Evolutionary conservation across 805 yeast species (phyloP).

Genomic region (Yarrowia alimentaria): DNA sequence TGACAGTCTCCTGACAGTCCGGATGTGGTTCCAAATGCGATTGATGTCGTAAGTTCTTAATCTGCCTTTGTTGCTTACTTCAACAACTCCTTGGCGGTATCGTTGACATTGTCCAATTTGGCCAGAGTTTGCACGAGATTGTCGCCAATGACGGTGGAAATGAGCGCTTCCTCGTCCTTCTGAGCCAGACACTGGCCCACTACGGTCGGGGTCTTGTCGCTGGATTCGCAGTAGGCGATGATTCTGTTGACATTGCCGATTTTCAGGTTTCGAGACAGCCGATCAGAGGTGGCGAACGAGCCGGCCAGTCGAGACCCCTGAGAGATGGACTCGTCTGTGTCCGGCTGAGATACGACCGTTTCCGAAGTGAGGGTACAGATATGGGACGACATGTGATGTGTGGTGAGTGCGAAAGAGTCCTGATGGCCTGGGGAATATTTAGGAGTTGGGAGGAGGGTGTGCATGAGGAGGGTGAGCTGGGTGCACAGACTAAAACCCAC

Average conservation of each 20-base stretch:
- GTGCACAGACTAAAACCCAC: too few relatives aligned
- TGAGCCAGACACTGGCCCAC: constrained; percentile 12
- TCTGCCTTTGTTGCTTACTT: too few relatives aligned
- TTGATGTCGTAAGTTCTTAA: too few relatives aligned
- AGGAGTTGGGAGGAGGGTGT: not conserved
- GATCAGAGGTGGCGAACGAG: constrained; percentile 17
- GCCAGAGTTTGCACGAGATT: constrained; percentile 1
- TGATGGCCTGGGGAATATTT: constrained; percentile 8
- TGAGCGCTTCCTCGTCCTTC: constrained; percentile 19
- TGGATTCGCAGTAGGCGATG: constrained; percentile 5
- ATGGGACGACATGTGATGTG: constrained; percentile 8
- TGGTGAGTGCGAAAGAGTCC: too few relatives aligned
- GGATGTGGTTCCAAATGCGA: too few relatives aligned
- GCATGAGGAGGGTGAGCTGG: too few relatives aligned
- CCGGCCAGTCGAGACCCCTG: constrained; percentile 13
- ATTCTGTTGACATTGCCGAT: constrained; percentile 24
- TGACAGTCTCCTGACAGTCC: too few relatives aligned
- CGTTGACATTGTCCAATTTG: constrained; percentile 15
- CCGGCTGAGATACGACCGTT: constrained; percentile 15
- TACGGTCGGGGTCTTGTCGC: not conserved
- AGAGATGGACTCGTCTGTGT: constrained; percentile 24
- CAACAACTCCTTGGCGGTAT: constrained; percentile 1
- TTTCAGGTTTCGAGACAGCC: constrained; percentile 18
- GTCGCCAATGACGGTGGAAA: constrained; percentile 13
- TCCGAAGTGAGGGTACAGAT: constrained; percentile 12